Base-by-base conservation (phyloP, 2,329 filamentous ascomycete genomes). In the Sporothrix curviconia region DNA sequence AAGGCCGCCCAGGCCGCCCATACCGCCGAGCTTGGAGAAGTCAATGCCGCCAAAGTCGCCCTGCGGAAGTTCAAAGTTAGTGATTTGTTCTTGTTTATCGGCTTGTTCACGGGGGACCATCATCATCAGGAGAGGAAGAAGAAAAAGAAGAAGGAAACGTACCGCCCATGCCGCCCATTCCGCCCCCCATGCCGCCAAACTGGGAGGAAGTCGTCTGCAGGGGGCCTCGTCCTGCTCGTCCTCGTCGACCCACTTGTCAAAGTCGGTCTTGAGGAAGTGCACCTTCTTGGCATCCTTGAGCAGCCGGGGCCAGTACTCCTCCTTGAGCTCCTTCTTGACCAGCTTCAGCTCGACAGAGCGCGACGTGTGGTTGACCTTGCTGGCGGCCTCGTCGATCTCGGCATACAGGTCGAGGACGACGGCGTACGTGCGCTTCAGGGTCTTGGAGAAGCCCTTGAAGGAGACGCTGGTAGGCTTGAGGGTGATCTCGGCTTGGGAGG, bases 201-300 rank as follows among this genome's bases (percentile, higher is more conserved):
- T 84, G 79, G 63, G 81, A 82, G 66, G n/a, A 85, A 75, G 73
- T 96, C 92, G 57, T 95, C 91, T 64, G 95, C 90, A 50, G n/a
- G 83, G 78, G 60, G 83, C 86, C 74, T 90, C 91, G 70, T 97
- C 88, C 79, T 99, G 94, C 83, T 99, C 94, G 71, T 99, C 92
- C 83, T 96, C 90, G 66, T 96, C 92, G 68, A 96, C 89, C 92
- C 92, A 96, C 87, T 96, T 96, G 79, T 96, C 92, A 68, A 99
- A 99, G 78, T 99, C 88, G 64, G 94, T 97, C 86, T 96, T 65
- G 69, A 99, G 76, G 83, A 91, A 99, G 78, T 97, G 94, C 56
- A 89, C 77, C 80, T 90, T 96, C 81, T 90, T 87, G 65, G 78
- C 74, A 60, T 92, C 89, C 85, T 96, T 96, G 71, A 96, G 81